Evolutionary conservation across 2,329 filamentous ascomycete species (phyloP).

Genomic region (Trichoderma aggressivum): DNA sequence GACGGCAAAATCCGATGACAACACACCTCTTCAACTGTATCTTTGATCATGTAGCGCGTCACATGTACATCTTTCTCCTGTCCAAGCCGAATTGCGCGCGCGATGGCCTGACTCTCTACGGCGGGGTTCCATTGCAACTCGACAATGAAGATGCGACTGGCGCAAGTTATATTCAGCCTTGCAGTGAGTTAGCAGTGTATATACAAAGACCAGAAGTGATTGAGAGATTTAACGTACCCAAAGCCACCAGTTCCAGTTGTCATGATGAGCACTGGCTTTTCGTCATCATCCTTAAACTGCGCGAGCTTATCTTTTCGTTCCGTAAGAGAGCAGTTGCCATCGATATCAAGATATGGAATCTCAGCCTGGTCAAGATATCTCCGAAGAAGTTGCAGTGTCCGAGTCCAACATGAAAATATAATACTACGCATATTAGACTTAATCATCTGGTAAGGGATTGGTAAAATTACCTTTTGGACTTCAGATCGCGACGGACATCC

Average conservation of each 20-base stretch:
- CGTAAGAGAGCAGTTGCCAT: slow-evolving; percentile 39
- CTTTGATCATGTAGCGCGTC: slow-evolving; percentile 42
- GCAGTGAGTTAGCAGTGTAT: background rate
- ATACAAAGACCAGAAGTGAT: background rate
- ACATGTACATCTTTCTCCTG: slow-evolving; percentile 43
- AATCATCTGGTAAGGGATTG: slow-evolving; percentile 18
- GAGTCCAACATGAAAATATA: slow-evolving; percentile 46
- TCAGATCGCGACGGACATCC: slow-evolving; percentile 27
- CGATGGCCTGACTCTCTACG: slow-evolving; percentile 51
- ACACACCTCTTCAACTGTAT: slow-evolving; percentile 44
- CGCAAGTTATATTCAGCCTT: slow-evolving; percentile 47
- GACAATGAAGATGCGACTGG: slow-evolving; percentile 48
- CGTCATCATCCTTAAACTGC: slow-evolving; percentile 32
- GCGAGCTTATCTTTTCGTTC: slow-evolving; percentile 37
- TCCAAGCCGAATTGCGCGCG: slow-evolving; percentile 44
- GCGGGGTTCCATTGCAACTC: slow-evolving; percentile 56
- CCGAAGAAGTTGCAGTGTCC: slow-evolving; percentile 38
- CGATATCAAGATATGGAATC: slow-evolving; percentile 39
- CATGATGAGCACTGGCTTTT: slow-evolving; percentile 38
- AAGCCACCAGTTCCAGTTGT: slow-evolving; percentile 50
- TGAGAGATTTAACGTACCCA: slow-evolving; percentile 34
- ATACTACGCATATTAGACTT: slow-evolving; percentile 31
- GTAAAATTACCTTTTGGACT: background rate
- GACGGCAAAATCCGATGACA: fast-evolving
- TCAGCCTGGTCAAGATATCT: slow-evolving; percentile 28